phyloP scores from a whole-genome alignment of 768 basidiomycete genomes.

The Tylopilus subfusipes region DNA sequence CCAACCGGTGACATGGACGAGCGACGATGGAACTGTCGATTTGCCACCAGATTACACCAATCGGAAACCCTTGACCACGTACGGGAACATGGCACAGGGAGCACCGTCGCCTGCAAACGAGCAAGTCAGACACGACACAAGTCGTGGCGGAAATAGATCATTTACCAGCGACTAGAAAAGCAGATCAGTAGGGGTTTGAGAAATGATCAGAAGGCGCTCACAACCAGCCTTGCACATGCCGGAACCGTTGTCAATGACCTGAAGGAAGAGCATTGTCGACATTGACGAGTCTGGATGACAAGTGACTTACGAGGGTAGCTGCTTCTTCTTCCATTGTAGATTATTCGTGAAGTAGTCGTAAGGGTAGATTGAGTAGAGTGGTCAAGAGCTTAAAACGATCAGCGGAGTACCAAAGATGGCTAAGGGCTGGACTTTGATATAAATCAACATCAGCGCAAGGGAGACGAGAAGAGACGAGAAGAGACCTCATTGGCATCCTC shows the following conservation, averaged over 20 bases:
- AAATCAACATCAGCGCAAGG: too few relatives aligned
- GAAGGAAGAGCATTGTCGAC: background rate
- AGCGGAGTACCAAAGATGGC: too few relatives aligned
- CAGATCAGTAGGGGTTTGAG: constrained; percentile 20
- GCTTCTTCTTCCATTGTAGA: constrained; percentile 62
- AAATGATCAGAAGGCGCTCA: constrained; percentile 41
- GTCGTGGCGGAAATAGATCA: background rate
- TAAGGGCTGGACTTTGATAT: too few relatives aligned
- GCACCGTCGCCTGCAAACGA: constrained; percentile 72
- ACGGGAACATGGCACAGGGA: constrained; percentile 94
- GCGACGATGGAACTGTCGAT: constrained; percentile 79
- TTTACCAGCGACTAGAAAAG: constrained; percentile 59
- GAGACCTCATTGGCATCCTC: too few relatives aligned
- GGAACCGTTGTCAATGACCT: constrained; percentile 93
- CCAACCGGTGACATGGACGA: constrained; percentile 93
- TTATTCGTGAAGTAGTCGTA: constrained; percentile 24
- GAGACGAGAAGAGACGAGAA: too few relatives aligned
- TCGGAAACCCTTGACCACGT: constrained; percentile 35
- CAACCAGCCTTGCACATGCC: constrained; percentile 99
- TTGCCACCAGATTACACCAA: constrained; percentile 10
- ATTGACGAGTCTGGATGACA: background rate
- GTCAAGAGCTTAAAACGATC: too few relatives aligned
- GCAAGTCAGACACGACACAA: constrained; percentile 3
- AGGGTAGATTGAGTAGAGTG: constrained; percentile 21
- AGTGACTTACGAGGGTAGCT: constrained; percentile 46